Percentiles rank a stretch among this genome's conserved stretches.
phyloP scores from a whole-genome alignment of 2,329 filamentous ascomycete genomes.

The Rhynchosporium graminicola region DNA sequence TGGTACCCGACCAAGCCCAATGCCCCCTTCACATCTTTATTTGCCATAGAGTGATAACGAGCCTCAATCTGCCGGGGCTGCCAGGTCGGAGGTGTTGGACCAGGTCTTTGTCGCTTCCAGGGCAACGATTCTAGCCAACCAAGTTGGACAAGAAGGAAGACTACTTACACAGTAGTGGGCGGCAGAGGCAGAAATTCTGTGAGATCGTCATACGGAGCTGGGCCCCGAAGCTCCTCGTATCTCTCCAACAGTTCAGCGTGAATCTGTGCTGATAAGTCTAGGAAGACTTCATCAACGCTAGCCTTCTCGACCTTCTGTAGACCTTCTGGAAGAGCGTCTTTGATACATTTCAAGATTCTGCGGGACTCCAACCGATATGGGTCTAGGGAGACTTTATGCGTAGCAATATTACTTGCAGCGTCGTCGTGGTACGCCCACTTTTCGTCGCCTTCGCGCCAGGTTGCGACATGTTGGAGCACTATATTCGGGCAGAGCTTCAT shows the following conservation, averaged over 20 bases:
- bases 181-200: constrained; percentile 73
- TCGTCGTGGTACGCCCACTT: constrained; percentile 90
- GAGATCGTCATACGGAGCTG: constrained; percentile 72
- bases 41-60: background rate
- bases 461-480: constrained; percentile 89
- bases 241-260: constrained; percentile 72
- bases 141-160: background rate
- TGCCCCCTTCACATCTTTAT: background rate
- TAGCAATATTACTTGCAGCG: constrained; percentile 75
- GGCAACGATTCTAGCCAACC: background rate
- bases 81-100: background rate
- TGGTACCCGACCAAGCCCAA: constrained; percentile 8
- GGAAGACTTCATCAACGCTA: constrained; percentile 91
- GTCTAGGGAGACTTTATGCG: constrained; percentile 92
- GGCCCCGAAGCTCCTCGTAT: constrained; percentile 70
- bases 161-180: constrained; percentile 56
- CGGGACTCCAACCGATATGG: constrained; percentile 85
- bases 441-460: constrained; percentile 88
- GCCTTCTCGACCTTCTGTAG: constrained; percentile 86
- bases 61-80: background rate
- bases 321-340: constrained; percentile 65
- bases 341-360: constrained; percentile 77
- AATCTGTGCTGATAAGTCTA: constrained; percentile 86
- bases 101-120: background rate
- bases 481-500: constrained; percentile 83